A percentile compares a stretch with the other conserved stretches of the same genome.
phyloP scores from a whole-genome alignment of 2,329 filamentous ascomycete species.

The Sporothrix mexicana region DNA sequence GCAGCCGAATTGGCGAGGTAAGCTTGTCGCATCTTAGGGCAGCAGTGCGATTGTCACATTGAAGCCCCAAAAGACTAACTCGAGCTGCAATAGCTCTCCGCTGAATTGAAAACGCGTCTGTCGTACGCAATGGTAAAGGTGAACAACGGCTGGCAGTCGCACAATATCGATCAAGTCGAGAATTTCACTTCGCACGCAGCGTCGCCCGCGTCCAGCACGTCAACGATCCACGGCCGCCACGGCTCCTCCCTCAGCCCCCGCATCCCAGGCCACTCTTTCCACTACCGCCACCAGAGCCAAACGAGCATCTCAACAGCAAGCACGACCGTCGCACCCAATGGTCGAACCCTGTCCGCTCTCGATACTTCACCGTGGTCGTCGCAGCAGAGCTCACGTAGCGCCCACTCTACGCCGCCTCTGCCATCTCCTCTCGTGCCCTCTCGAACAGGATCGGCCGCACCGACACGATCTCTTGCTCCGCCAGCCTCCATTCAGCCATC shows the following conservation, averaged over 20 bases:
- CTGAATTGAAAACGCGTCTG: conserved; percentile 80
- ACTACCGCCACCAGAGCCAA: conserved; percentile 42
- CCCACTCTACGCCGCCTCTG: conserved; percentile 31
- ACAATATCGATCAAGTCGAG: conserved; percentile 78
- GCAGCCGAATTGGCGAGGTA: conserved; percentile 80
- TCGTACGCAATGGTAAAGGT: conserved; percentile 96
- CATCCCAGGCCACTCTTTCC: conserved; percentile 48
- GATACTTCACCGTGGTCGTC: conserved; percentile 32
- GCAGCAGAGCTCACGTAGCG: conserved; percentile 23
- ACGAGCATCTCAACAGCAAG: conserved; percentile 31
- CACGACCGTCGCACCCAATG: conserved; percentile 20
- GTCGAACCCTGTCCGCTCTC: conserved; percentile 7
- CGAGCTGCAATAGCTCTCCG: conserved; percentile 64
- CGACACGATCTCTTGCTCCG: conserved; percentile 53
- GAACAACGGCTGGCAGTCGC: conserved; percentile 84
- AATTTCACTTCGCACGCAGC: conserved; percentile 71
- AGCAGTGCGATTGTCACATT: neutral
- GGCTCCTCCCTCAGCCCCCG: conserved; percentile 62
- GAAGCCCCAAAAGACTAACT: neutral
- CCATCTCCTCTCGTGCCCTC: conserved; percentile 35
- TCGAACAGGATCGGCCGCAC: conserved; percentile 45
- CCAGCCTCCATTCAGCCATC: conserved; percentile 62
- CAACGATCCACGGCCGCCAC: conserved; percentile 59
- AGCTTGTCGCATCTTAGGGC: conserved; percentile 41
- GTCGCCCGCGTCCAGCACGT: conserved; percentile 66